Evolutionary conservation across 805 yeast genomes (phyloP).

Genomic region (Priceomyces medius): DNA sequence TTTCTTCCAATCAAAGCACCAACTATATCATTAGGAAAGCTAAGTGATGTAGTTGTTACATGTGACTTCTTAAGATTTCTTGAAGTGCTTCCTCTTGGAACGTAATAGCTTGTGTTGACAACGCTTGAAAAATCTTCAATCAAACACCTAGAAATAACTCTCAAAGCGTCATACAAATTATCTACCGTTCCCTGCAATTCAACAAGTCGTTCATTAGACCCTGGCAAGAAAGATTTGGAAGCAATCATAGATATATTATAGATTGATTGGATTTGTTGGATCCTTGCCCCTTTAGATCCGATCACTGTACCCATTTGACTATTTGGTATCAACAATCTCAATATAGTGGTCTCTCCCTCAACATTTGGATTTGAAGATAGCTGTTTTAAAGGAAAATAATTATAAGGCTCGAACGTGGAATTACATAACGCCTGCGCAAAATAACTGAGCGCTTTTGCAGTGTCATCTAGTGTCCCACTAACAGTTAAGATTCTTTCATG

Average conservation of each 20-base stretch:
- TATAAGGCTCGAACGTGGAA: constrained; percentile 40
- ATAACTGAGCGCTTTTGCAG: constrained; percentile 66
- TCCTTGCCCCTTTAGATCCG: constrained; percentile 79
- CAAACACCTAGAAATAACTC: constrained; percentile 65
- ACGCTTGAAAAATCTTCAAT: constrained; percentile 72
- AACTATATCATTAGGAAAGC: constrained; percentile 77
- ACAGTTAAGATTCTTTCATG: constrained; percentile 81
- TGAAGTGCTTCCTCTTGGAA: constrained; percentile 40
- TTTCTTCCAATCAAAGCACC: constrained; percentile 88
- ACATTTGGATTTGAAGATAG: constrained; percentile 52
- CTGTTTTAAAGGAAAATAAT: constrained; percentile 59
- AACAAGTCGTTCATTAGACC: constrained; percentile 80
- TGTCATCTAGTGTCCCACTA: constrained; percentile 67
- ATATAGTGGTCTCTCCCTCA: constrained; percentile 50
- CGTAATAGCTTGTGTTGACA: constrained; percentile 62
- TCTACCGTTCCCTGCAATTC: constrained; percentile 81
- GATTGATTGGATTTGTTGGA: constrained; percentile 71
- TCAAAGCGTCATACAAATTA: constrained; percentile 55
- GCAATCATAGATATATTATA: constrained; percentile 80
- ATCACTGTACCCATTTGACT: constrained; percentile 86
- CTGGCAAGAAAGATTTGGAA: constrained; percentile 76
- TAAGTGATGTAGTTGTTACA: constrained; percentile 39
- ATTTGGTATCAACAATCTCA: constrained; percentile 77
- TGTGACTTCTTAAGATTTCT: constrained; percentile 5
- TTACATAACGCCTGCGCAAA: constrained; percentile 66